These are phyloP conservation scores for Metarhizium album DNA, from an alignment of 2,329 filamentous ascomycete genomes.

Conservation along the genomic window DNA sequence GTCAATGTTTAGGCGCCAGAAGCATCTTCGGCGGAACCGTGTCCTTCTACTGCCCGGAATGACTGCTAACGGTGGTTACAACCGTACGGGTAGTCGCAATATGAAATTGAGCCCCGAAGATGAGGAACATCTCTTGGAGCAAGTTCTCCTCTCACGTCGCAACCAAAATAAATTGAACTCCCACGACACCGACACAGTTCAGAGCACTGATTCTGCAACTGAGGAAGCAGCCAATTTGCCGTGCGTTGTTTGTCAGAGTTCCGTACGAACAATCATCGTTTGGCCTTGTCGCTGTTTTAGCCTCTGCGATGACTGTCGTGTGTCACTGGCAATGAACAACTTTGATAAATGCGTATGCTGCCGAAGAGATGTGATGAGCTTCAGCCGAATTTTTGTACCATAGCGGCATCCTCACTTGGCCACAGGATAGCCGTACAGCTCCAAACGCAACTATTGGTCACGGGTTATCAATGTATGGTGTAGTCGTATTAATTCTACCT, in stretches of 20 bases:
- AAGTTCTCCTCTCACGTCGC: constrained; percentile 46
- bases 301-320: constrained; percentile 87
- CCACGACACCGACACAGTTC: background rate
- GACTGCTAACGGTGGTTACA: constrained; percentile 11
- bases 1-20: constrained; percentile 58
- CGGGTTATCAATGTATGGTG: background rate
- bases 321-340: constrained; percentile 92
- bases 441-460: background rate
- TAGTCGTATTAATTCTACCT: background rate
- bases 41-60: constrained; percentile 33
- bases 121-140: constrained; percentile 49
- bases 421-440: background rate
- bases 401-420: constrained; percentile 4
- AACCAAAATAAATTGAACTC: constrained; percentile 7
- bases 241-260: constrained; percentile 86
- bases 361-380: constrained; percentile 75
- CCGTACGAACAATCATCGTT: constrained; percentile 78
- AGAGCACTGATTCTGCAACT: constrained; percentile 32
- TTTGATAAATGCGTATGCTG: constrained; percentile 96
- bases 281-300: constrained; percentile 96
- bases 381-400: constrained; percentile 85
- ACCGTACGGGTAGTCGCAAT: constrained; percentile 9
- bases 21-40: constrained; percentile 58
- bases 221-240: constrained; percentile 64
- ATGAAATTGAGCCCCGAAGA: constrained; percentile 43